A percentile compares a stretch with the other conserved stretches of the same genome.
Conservation (phyloP, 345 rosid species). For the Diplotaxis tenuifolia region DNA sequence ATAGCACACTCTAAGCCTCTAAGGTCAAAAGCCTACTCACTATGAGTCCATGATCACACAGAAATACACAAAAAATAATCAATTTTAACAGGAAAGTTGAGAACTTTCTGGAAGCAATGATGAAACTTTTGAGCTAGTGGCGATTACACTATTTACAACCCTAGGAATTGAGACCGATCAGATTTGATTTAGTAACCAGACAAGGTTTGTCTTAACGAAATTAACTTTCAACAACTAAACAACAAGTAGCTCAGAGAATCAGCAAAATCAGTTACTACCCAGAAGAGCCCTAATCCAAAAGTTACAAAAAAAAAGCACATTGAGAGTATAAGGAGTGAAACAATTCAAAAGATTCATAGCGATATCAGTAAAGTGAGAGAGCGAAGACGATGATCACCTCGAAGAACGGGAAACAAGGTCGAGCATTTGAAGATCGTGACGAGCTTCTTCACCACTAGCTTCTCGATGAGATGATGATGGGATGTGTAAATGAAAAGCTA, state of each 20-base stretch:
- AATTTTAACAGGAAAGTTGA: slow-evolving; percentile 1
- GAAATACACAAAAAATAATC: neutral
- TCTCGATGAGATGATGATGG: slow-evolving; percentile 17
- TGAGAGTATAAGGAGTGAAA: slow-evolving; percentile 1
- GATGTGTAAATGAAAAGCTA: neutral
- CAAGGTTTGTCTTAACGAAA: neutral
- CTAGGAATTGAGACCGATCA: slow-evolving; percentile 13
- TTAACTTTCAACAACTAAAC: neutral
- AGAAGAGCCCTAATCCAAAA: slow-evolving; percentile 32
- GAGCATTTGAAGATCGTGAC: slow-evolving; percentile 37
- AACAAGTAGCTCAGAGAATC: slow-evolving; percentile 4
- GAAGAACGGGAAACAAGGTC: slow-evolving; percentile 30
- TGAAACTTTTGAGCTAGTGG: slow-evolving; percentile 5
- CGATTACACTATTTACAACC: slow-evolving; percentile 1
- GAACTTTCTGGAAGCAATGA: neutral
- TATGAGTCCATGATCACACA: neutral
- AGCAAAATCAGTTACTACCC: slow-evolving; percentile 22
- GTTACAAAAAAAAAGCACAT: neutral
- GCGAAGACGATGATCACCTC: slow-evolving; percentile 36
- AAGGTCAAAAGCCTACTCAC: neutral
- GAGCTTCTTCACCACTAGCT: slow-evolving; percentile 3
- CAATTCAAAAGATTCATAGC: neutral
- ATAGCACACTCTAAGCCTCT: too few species aligned
- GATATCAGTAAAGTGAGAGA: neutral
- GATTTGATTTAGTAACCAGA: slow-evolving; percentile 15